Base-by-base conservation (phyloP, 1,284 basidiomycete species). In the Fistulinella cinereoalba region DNA sequence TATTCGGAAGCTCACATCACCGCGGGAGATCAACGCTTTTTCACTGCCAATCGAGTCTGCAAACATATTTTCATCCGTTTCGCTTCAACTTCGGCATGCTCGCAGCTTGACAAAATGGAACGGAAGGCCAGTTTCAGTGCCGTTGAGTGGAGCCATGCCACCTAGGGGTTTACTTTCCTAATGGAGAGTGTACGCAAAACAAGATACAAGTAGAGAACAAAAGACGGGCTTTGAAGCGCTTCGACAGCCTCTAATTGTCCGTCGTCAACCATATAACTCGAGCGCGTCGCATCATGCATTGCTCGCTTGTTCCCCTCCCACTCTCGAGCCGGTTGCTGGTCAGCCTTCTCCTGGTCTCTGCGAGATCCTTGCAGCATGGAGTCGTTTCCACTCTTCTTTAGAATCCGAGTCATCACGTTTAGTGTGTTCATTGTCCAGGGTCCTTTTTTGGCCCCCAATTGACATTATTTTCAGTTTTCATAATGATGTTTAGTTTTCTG, bases 361-460 rank as follows among this genome's bases (percentile, higher is more conserved):
- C 16, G 52, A 61, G 51, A 55, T 60, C 49, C 6, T 39, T 44
- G 29, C 24, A 41, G 29, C 22, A 73, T 74, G 71, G 59, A 69
- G 34, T 60, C 63, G 7, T 66, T 68, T 22, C 61, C 66, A n/a
- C 48, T 61, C 38, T 77, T 79, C 56, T 58, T 70, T 42, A 71
- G 55, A 54, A 54, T 69, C 19, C 68, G 76, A 46, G 54, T 66
- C 15, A 44, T 65, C 37, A 56, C 67, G 24, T 76, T 76, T 56
- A 55, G 75, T 77, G 44, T 50, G 75, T 65, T 6, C 24, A 11
- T 44, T 34, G 4, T n/a, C 13, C 15, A n/a, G n/a, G n/a, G n/a
- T 11, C 2, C 5, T 4, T 37, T 1, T 16, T 24, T 13, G 7
- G 10, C 39, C 37, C 2, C 37, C 22, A n/a, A 22, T 31, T 49